phyloP scores from a whole-genome alignment of 768 basidiomycete species.

The Pisolithus microcarpus region DNA sequence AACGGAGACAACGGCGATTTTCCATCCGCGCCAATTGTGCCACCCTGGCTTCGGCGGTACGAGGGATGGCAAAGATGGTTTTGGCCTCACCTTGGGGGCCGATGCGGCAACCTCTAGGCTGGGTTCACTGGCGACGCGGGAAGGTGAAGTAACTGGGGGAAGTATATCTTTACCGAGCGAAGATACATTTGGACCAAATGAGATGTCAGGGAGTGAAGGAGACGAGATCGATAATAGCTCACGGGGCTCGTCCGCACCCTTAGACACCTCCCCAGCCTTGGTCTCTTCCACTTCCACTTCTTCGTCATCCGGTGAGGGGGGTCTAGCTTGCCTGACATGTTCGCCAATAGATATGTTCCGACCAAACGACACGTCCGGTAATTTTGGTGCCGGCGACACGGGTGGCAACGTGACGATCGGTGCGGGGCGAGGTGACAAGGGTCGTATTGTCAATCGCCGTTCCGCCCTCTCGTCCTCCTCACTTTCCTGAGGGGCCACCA shows the following conservation, averaged over 20 bases:
- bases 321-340: conserved; percentile 3
- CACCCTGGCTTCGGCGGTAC: conserved; percentile 12
- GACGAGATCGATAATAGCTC: neutral
- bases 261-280: neutral
- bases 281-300: conserved; percentile 5
- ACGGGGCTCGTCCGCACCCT: conserved; percentile 1
- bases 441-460: conserved; percentile 15
- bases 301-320: conserved; percentile 7
- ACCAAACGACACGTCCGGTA: conserved; percentile 15
- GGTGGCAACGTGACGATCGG: neutral
- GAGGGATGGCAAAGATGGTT: conserved; percentile 6
- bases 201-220: conserved; percentile 10
- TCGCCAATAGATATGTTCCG: conserved; percentile 14
- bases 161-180: conserved; percentile 8
- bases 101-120: conserved; percentile 14
- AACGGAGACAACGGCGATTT: conserved; percentile 19
- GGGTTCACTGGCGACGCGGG: neutral
- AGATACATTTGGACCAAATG: conserved; percentile 7
- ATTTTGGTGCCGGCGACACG: conserved; percentile 6
- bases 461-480: conserved; percentile 7
- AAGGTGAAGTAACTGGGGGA: neutral
- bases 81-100: conserved; percentile 17
- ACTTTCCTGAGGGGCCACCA: neutral
- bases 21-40: conserved; percentile 17
- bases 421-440: conserved; percentile 2